Evolutionary conservation across 2,329 filamentous ascomycete species (phyloP).

Genomic region (Botrytis sinoallii): DNA sequence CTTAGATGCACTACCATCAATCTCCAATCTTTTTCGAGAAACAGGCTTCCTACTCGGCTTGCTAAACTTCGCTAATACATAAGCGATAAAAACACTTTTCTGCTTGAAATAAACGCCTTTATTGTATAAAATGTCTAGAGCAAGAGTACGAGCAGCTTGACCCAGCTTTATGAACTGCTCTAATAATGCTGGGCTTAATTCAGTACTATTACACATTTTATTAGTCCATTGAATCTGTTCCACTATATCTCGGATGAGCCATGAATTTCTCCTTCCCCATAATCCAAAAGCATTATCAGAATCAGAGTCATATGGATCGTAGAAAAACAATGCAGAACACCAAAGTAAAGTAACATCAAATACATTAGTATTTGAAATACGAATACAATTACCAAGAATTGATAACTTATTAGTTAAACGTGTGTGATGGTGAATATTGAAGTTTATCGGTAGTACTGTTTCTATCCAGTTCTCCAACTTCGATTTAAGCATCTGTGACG

Average conservation of each 20-base stretch:
- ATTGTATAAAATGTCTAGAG: background rate
- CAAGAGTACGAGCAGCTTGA: background rate
- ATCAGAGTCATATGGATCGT: background rate
- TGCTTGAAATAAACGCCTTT: background rate
- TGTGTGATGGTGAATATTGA: background rate
- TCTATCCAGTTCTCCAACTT: slow-evolving; percentile 1
- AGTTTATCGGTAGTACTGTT: background rate
- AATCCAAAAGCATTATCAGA: background rate
- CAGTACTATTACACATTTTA: background rate
- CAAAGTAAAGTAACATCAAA: background rate
- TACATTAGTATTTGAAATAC: background rate
- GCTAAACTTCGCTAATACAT: background rate
- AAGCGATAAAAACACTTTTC: background rate
- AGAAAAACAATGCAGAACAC: background rate
- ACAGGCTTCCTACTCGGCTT: background rate
- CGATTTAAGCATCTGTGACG: background rate
- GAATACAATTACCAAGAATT: background rate
- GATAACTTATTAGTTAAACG: background rate
- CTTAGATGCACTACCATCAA: background rate
- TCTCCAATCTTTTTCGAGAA: background rate
- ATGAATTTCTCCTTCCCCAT: background rate
- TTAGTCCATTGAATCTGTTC: background rate
- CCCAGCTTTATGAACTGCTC: background rate
- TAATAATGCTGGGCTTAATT: background rate
- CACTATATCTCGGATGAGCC: background rate